phyloP scores from a whole-genome alignment of 1,284 basidiomycete genomes.

The Schizophyllum amplum region DNA sequence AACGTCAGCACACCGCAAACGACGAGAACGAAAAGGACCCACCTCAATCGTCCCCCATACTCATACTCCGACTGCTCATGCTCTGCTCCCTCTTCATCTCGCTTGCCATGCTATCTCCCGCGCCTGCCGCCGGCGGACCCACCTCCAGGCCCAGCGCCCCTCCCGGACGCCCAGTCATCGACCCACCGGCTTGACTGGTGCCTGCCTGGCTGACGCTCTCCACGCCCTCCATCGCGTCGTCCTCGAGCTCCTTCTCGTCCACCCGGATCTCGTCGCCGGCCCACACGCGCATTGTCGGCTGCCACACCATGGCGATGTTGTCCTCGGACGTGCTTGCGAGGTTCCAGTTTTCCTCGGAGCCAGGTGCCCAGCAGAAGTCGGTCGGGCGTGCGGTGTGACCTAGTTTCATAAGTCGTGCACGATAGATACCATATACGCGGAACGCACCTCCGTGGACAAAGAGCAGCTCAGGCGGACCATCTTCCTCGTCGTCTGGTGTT shows the following conservation, averaged over 20 bases:
- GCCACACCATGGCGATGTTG: conserved; percentile 85
- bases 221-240: conserved; percentile 67
- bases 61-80: conserved; percentile 45
- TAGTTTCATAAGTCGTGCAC: conserved; percentile 18
- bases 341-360: conserved; percentile 69
- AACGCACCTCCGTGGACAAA: conserved; percentile 82
- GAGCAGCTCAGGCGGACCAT: conserved; percentile 90
- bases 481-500: conserved; percentile 95
- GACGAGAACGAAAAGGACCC: too few relatives aligned
- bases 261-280: conserved; percentile 74
- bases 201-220: conserved; percentile 32
- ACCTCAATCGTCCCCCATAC: conserved; percentile 28
- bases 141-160: conserved; percentile 1
- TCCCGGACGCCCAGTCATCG: conserved; percentile 14
- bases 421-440: conserved; percentile 1
- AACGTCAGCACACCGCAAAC: too few relatives aligned
- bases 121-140: conserved; percentile 13
- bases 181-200: conserved; percentile 4
- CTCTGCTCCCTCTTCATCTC: conserved; percentile 21
- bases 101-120: conserved; percentile 20
- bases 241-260: conserved; percentile 71
- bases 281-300: conserved; percentile 82
- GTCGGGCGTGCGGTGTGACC: conserved; percentile 77
- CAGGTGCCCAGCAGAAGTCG: conserved; percentile 82
- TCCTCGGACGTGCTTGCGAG: conserved; percentile 76